Base-by-base conservation (phyloP, 225 moss, liverwort and hornwort genomes). In the Pseudoscleropodium purum region DNA sequence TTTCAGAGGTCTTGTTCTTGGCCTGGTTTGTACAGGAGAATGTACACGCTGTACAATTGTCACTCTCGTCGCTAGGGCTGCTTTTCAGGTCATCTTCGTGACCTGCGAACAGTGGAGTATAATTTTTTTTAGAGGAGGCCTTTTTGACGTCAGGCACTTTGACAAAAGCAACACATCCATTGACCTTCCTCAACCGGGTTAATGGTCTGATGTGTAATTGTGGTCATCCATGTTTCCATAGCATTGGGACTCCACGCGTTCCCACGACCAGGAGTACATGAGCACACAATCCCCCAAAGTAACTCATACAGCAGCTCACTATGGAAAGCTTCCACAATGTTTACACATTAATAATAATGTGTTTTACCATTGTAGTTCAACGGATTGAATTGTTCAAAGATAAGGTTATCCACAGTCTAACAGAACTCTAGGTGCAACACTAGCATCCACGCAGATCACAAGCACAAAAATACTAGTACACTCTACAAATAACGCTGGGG, bases 21-120 rank as follows among this genome's bases (percentile, higher is more conserved):
- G 70, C 77, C 72, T 85, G 85, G 57, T 70, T 84, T 84, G 76
- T 69, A 81, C 63, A 81, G 25, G 82, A 87, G 82, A 87, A 85
- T 62, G 82, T 82, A 85, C 87, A 85, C 63, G 81, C 72, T 64
- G 76, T 57, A 65, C 89, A 89, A 64, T 67, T 79, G 80, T 85
- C 87, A 87, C 62, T 81, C 75, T 84, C 62, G 81, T 61, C 80
- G 56, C 72, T 72, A 34, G 56, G 69, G 41, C 30, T 87, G 64
- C 72, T 87, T 77, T 81, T 91, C 51, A 70, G 24, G 59, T 87
- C 81, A 56, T 49, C 87, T 87, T 64, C 89, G 29, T 65, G 82
- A 82, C 81, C 91, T 92, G 91, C 82, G 91, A 76, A 91, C 72
- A 89, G 31, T 80, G 75, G 14, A 87, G 33, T 52, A 52, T 10